Conservation (phyloP, 148 eudicot genomes). For the Pharnaceum exiguum region DNA sequence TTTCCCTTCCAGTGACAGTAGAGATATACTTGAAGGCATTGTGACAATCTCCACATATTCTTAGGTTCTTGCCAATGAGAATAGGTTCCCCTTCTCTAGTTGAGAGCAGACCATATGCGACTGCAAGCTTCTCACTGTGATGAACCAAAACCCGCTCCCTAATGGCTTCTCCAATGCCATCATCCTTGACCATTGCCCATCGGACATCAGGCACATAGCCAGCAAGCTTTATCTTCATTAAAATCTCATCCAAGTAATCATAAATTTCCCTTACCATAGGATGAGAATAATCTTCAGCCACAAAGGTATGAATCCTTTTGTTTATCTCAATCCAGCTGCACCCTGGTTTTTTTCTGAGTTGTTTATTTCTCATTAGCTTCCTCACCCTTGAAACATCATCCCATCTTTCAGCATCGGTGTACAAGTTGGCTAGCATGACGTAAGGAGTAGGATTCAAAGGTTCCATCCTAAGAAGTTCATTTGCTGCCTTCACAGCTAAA, state of each 20-base stretch:
- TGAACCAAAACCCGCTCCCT: slow-evolving; percentile 45
- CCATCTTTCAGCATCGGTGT: slow-evolving; percentile 60
- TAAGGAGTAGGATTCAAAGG: slow-evolving; percentile 72
- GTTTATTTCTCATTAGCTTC: slow-evolving; percentile 49
- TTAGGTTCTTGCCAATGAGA: slow-evolving; percentile 64
- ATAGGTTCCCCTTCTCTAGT: slow-evolving; percentile 50
- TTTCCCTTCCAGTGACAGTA: slow-evolving; percentile 50
- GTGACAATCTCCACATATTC: slow-evolving; percentile 88
- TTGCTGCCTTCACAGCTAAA: slow-evolving; percentile 64
- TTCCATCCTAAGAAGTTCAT: slow-evolving; percentile 45
- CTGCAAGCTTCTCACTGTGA: slow-evolving; percentile 83
- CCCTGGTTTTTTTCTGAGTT: slow-evolving; percentile 67
- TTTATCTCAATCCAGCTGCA: slow-evolving; percentile 79
- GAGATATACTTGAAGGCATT: slow-evolving; percentile 64
- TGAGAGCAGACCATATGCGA: slow-evolving; percentile 61
- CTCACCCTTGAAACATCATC: slow-evolving; percentile 55
- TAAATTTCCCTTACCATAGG: slow-evolving; percentile 51
- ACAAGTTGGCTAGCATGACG: slow-evolving; percentile 63
- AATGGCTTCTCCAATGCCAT: slow-evolving; percentile 35
- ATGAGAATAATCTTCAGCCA: slow-evolving; percentile 72
- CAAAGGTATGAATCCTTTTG: slow-evolving; percentile 56
- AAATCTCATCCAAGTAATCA: slow-evolving; percentile 44
- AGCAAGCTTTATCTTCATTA: slow-evolving; percentile 40
- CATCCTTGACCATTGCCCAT: slow-evolving; percentile 54
- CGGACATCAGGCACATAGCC: slow-evolving; percentile 64